Evolutionary conservation across 768 basidiomycete species (phyloP), one percentile per base, ranked within the genome.

Genomic region (Astraeus odoratus): DNA sequence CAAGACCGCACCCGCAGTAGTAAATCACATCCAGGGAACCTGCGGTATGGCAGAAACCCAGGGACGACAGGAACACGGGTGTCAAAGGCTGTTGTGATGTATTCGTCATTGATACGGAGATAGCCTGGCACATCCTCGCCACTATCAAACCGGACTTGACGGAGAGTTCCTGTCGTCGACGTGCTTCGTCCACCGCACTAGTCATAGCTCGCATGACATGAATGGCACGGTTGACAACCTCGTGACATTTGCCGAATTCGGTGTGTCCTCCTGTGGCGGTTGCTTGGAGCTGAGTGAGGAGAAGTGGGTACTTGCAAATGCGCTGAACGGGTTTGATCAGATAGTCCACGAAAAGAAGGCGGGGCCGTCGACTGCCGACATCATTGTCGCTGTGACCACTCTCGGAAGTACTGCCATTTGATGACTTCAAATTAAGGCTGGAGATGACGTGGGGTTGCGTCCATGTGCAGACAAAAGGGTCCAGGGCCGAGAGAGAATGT

Each of bases 281-380:
- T 25, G 50, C 50, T 20, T 63, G 65, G 27, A 96, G 74, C 54
- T 86, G 81, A 46, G 81, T 83, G 36, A 99, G 77, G 8, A 99
- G 74, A 41, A 98, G 75, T 15, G 93, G 91, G 59, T 99, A 99
- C 54, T 84, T 88, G 76, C 94, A 97, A 40, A 99, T 85, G 41
- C 93, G 74, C 64, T 99, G 95, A 13, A 97, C 77, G n/a, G 95
- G 95, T 64, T 92, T 92, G 68, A 99, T 97, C 67, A 97, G 75
- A 59, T 93, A 93, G 67, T 98, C 95, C 53, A 78, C 68, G 62
- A 87, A 80, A 46, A 74, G 72, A 29, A 87, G 74, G 18, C 77
- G 76, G 10, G 67, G 54, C 37, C 56, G 51, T 46, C 58, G 68
- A 46, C 25, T 39, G 35, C 23, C 42, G 5, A 50, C 59, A 59